These are phyloP conservation scores for Floccularia luteovirens DNA, from an alignment of 768 basidiomycete genomes.

Conservation along the genomic window DNA sequence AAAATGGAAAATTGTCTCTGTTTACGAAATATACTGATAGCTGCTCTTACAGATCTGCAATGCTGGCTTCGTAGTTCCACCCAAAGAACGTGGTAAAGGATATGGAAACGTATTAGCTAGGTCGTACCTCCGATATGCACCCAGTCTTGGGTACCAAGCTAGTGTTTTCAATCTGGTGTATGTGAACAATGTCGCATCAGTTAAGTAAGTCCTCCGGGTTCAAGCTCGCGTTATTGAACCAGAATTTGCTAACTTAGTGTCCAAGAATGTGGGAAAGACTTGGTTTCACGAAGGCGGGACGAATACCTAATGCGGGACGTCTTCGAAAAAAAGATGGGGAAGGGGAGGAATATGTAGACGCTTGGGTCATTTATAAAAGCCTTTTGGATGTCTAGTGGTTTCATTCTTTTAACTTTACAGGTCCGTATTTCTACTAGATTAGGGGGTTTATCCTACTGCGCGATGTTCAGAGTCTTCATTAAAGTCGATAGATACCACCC, in stretches of 20 bases:
- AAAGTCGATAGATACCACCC: constrained; percentile 73
- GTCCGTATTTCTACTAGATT: too few relatives aligned
- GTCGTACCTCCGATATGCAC: constrained; percentile 78
- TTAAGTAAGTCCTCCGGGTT: constrained; percentile 35
- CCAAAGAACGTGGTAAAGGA: constrained; percentile 50
- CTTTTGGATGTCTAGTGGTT: constrained; percentile 41
- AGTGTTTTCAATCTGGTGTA: constrained; percentile 93
- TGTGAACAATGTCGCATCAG: constrained; percentile 71
- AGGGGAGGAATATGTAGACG: constrained; percentile 86
- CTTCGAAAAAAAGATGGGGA: constrained; percentile 57
- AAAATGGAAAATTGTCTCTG: constrained; percentile 24
- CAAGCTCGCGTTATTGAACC: constrained; percentile 4
- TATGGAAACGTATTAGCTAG: constrained; percentile 68
- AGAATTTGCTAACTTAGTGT: neutral
- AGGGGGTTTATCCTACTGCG: too few relatives aligned
- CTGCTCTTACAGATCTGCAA: constrained; percentile 63
- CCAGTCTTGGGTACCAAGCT: constrained; percentile 65
- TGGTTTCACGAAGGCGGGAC: constrained; percentile 72
- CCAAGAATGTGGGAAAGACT: constrained; percentile 77
- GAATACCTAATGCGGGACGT: constrained; percentile 71
- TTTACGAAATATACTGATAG: neutral
- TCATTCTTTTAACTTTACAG: too few relatives aligned
- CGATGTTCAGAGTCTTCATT: constrained; percentile 46
- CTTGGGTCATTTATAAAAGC: constrained; percentile 77
- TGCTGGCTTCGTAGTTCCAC: constrained; percentile 79